Conservation (phyloP, 129 eudicot genomes). For the Solidago caesia region DNA sequence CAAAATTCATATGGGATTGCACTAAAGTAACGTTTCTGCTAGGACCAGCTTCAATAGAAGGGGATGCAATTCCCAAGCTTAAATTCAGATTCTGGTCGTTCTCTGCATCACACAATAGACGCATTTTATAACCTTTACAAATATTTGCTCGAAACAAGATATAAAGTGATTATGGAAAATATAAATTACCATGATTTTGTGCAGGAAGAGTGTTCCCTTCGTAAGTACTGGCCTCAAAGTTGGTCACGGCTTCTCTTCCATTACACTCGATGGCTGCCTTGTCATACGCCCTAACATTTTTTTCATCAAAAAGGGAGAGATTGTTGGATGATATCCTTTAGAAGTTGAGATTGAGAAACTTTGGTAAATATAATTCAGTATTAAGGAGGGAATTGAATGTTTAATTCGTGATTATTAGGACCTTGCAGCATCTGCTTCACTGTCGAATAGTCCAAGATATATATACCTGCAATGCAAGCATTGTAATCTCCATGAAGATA, state of each 20-base stretch:
- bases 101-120: conserved; percentile 29
- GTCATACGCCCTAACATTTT: conserved; percentile 60
- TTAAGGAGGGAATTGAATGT: conserved; percentile 22
- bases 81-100: conserved; percentile 52
- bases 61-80: conserved; percentile 61
- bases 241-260: conserved; percentile 73
- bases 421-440: conserved; percentile 89
- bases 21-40: conserved; percentile 41
- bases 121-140: neutral
- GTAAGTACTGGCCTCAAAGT: conserved; percentile 60
- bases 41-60: conserved; percentile 29
- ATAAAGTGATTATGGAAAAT: neutral
- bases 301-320: conserved; percentile 33
- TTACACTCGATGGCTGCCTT: conserved; percentile 70
- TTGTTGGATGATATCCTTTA: conserved; percentile 38
- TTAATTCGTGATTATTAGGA: conserved; percentile 45
- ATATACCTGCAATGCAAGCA: conserved; percentile 68
- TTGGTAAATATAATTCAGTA: conserved; percentile 25
- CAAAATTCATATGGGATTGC: conserved; percentile 30
- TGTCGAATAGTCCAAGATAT: conserved; percentile 83
- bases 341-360: conserved; percentile 34
- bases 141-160: neutral
- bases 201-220: conserved; percentile 30
- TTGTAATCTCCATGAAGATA: conserved; percentile 42
- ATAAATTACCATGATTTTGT: conserved; percentile 33